Conservation (phyloP, 805 yeast species). For the Suhomyces faveliae region DNA sequence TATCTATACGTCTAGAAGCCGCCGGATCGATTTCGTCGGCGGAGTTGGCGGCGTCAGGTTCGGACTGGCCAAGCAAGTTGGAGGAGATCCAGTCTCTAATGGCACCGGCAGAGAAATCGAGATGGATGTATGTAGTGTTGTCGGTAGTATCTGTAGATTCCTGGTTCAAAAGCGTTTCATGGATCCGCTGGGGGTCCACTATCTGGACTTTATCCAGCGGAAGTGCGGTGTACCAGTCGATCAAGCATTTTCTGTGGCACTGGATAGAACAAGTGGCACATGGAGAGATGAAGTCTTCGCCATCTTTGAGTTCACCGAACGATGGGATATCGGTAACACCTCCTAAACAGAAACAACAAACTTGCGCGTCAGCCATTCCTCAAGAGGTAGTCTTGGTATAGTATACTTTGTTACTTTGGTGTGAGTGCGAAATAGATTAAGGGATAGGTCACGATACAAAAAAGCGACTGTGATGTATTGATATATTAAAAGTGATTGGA, state of each 20-base stretch:
- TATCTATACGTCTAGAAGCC: neutral
- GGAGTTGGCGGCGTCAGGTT: neutral
- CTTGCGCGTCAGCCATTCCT: neutral
- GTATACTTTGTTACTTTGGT: neutral
- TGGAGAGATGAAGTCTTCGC: slow-evolving; percentile 35
- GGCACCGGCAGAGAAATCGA: neutral
- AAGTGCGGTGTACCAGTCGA: slow-evolving; percentile 41
- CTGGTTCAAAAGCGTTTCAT: neutral
- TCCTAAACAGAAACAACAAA: slow-evolving; percentile 37
- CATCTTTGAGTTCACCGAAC: slow-evolving; percentile 35
- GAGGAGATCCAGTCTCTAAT: slow-evolving; percentile 1
- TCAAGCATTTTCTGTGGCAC: slow-evolving; percentile 38
- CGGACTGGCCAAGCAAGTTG: neutral
- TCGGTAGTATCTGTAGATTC: neutral
- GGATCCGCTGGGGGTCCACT: slow-evolving; percentile 2
- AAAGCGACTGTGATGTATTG: too few relatives aligned
- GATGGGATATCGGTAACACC: slow-evolving; percentile 40
- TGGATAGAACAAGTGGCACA: slow-evolving; percentile 38
- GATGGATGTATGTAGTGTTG: slow-evolving; percentile 1
- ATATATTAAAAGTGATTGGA: too few relatives aligned
- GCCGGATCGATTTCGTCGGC: neutral
- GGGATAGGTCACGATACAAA: too few relatives aligned
- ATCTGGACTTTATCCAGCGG: slow-evolving; percentile 26
- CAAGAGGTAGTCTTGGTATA: too few relatives aligned
- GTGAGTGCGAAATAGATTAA: neutral